Conservation (phyloP, 164 flowering plant genomes). For the Kalanchoe fedtschenkoi region DNA sequence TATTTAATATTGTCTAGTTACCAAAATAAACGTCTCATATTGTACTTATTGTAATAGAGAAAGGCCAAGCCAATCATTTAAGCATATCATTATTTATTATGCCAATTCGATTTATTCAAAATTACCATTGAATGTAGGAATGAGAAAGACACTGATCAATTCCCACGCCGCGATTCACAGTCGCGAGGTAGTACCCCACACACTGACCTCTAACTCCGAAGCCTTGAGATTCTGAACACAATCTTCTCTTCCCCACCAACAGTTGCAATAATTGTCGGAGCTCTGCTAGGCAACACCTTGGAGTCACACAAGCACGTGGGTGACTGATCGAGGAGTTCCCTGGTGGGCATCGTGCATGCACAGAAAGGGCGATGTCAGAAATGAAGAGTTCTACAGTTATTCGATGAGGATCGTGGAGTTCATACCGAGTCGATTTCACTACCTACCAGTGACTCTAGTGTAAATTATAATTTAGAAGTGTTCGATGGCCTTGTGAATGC, state of each 20-base stretch:
- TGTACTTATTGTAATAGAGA: too few species aligned
- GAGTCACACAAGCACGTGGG: constrained; percentile 24
- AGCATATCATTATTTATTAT: too few species aligned
- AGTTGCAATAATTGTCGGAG: constrained; percentile 65
- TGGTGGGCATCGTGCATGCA: constrained; percentile 78
- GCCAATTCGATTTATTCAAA: too few species aligned
- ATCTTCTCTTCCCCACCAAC: constrained; percentile 75
- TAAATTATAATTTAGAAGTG: neutral
- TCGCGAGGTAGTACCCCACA: too few species aligned
- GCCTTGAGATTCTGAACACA: constrained; percentile 76
- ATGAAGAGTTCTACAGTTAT: constrained; percentile 65
- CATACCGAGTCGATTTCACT: constrained; percentile 50
- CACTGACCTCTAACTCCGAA: too few species aligned
- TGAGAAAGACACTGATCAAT: too few species aligned
- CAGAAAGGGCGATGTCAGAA: constrained; percentile 67
- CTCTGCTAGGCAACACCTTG: constrained; percentile 62
- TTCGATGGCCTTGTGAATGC: neutral
- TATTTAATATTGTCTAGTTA: too few species aligned
- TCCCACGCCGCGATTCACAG: too few species aligned
- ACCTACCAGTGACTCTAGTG: neutral
- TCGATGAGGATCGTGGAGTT: constrained; percentile 51
- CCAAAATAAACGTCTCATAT: too few species aligned
- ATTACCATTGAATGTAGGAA: too few species aligned
- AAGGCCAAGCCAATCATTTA: too few species aligned
- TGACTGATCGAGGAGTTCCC: constrained; percentile 63